Evolutionary conservation across 2,329 filamentous ascomycete species (phyloP).

Genomic region (Fusarium sacchari): DNA sequence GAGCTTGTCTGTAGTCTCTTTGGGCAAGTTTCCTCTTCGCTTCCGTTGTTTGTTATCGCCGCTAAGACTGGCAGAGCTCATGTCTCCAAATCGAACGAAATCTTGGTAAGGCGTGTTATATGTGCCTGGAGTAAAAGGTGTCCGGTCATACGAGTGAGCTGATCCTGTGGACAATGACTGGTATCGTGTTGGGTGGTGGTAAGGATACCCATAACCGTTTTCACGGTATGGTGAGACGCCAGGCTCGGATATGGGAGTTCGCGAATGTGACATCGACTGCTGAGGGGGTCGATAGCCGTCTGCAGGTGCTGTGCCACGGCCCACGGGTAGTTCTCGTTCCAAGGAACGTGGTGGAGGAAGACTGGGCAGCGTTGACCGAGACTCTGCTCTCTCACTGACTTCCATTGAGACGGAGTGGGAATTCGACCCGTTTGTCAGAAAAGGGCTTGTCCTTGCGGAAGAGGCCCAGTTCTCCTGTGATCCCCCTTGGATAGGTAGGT

Average conservation of each 20-base stretch:
- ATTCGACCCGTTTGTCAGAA: constrained; percentile 43
- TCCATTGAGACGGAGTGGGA: constrained; percentile 48
- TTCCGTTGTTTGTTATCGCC: constrained; percentile 65
- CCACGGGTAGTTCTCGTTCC: constrained; percentile 50
- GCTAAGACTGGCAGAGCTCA: constrained; percentile 50
- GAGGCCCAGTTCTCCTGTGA: constrained; percentile 51
- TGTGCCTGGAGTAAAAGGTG: constrained; percentile 54
- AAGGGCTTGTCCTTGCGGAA: constrained; percentile 48
- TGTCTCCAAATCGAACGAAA: constrained; percentile 55
- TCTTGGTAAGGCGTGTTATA: constrained; percentile 57
- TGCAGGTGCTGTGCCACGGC: constrained; percentile 46
- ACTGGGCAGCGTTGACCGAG: constrained; percentile 53
- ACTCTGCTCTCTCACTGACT: constrained; percentile 49
- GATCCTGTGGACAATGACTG: constrained; percentile 60
- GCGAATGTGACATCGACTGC: constrained; percentile 36
- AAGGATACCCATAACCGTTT: constrained; percentile 50
- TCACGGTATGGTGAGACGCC: constrained; percentile 47
- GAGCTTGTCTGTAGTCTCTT: constrained; percentile 85
- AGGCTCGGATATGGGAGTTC: constrained; percentile 47
- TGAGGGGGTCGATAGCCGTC: constrained; percentile 52
- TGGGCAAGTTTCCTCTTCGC: constrained; percentile 87
- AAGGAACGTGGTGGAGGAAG: constrained; percentile 51
- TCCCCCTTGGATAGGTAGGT: constrained; percentile 34
- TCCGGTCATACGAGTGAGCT: constrained; percentile 54
- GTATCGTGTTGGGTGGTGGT: constrained; percentile 56